Percentiles rank a stretch among this genome's conserved stretches.
These are phyloP conservation scores for Skeletonema tropicum DNA, from an alignment of 108 stramenopile genomes.

Conservation along the genomic window DNA sequence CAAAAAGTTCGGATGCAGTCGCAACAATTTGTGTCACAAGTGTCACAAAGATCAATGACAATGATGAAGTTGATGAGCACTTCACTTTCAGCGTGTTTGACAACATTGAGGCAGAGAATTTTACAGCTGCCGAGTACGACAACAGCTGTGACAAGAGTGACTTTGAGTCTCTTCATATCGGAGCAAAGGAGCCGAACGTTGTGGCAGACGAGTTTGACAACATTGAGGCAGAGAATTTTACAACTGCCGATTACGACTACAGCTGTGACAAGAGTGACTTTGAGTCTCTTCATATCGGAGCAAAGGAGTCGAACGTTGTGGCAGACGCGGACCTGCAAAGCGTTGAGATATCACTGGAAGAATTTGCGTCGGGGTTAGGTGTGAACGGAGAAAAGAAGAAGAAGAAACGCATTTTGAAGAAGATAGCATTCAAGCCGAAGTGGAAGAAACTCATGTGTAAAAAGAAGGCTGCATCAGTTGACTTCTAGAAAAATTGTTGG, in stretches of 20 bases:
- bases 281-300: background rate
- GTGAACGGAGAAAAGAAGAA: background rate
- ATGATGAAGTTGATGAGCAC: background rate
- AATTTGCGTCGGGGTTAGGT: background rate
- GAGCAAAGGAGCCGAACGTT: slow-evolving; percentile 4
- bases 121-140: background rate
- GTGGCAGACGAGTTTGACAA: too few relatives aligned
- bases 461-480: background rate
- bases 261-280: background rate
- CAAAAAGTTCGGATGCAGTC: background rate
- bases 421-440: background rate
- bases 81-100: background rate
- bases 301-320: slow-evolving; percentile 5
- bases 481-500: background rate
- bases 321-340: slow-evolving; percentile 9
- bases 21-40: background rate
- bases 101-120: background rate
- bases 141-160: background rate
- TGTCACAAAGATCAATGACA: background rate
- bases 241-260: background rate
- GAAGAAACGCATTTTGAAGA: slow-evolving; percentile 5
- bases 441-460: slow-evolving; percentile 7
- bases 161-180: background rate
- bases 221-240: background rate
- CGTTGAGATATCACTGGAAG: slow-evolving; percentile 12